phyloP scores from a whole-genome alignment of 1,139 yeast genomes.

The Geotrichum cucujoidarum region DNA sequence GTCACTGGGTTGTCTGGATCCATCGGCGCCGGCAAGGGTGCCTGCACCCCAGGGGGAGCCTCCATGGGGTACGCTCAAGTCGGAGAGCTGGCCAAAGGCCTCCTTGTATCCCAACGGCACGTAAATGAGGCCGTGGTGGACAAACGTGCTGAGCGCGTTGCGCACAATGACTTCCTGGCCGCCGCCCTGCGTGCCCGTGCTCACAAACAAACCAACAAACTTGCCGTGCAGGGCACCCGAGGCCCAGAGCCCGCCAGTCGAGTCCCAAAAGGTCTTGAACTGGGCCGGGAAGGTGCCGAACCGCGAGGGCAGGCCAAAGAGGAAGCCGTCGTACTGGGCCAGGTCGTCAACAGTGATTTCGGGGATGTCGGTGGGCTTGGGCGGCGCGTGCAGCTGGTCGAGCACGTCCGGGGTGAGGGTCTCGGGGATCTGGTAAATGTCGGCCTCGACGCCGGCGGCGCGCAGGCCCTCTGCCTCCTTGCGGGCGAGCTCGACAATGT shows the following conservation, averaged over 20 bases:
- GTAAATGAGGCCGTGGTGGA: conserved; percentile 64
- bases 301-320: conserved; percentile 82
- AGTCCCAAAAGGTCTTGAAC: conserved; percentile 76
- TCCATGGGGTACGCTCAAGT: conserved; percentile 69
- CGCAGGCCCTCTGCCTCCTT: conserved; percentile 66
- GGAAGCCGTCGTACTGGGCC: conserved; percentile 62
- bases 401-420: conserved; percentile 66
- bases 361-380: conserved; percentile 65
- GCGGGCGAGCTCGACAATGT: conserved; percentile 63
- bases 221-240: conserved; percentile 69
- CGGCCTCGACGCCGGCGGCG: conserved; percentile 68
- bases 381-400: conserved; percentile 58
- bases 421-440: conserved; percentile 68
- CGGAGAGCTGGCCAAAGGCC: conserved; percentile 54
- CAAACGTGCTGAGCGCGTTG: conserved; percentile 60
- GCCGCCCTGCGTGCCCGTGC: conserved; percentile 82
- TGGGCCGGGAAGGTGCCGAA: conserved; percentile 80
- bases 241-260: conserved; percentile 82
- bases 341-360: conserved; percentile 60
- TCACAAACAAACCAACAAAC: conserved; percentile 68
- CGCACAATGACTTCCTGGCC: conserved; percentile 71
- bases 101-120: conserved; percentile 77
- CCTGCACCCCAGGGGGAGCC: conserved; percentile 92
- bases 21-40: conserved; percentile 70
- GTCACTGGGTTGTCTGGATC: conserved; percentile 64